phyloP scores from a whole-genome alignment of 768 basidiomycete genomes.

The Suillus brevipes region DNA sequence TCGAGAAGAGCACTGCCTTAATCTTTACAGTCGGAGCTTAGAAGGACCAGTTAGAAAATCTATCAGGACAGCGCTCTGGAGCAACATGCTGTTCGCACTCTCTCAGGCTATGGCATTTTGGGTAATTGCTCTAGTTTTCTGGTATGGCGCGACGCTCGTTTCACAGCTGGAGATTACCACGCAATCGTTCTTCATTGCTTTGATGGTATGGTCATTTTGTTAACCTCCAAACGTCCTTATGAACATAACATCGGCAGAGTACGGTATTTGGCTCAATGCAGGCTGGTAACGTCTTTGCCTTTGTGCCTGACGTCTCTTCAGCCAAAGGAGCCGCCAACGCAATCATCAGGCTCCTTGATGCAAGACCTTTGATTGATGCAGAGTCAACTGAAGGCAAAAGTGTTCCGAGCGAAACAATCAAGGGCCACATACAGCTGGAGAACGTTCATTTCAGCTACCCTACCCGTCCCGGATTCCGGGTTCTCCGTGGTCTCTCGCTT shows the following conservation, averaged over 20 bases:
- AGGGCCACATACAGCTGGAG: constrained; percentile 73
- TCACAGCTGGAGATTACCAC: constrained; percentile 53
- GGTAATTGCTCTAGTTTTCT: constrained; percentile 82
- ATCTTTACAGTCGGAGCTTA: constrained; percentile 65
- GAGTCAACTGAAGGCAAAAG: constrained; percentile 65
- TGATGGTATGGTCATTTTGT: constrained; percentile 57
- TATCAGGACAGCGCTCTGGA: constrained; percentile 62
- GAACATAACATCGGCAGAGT: constrained; percentile 40
- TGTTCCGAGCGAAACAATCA: constrained; percentile 42
- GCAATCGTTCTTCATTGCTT: constrained; percentile 75
- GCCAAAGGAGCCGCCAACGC: constrained; percentile 76
- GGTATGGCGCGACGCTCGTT: constrained; percentile 69
- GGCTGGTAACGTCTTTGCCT: constrained; percentile 80
- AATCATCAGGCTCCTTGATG: constrained; percentile 76
- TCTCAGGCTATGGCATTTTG: constrained; percentile 77
- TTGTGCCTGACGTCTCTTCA: constrained; percentile 86
- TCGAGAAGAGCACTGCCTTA: constrained; percentile 76
- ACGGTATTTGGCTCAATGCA: constrained; percentile 81
- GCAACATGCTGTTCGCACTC: constrained; percentile 65
- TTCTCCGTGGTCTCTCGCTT: constrained; percentile 77
- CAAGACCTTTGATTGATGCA: constrained; percentile 75
- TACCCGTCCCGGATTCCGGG: constrained; percentile 78
- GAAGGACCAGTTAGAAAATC: constrained; percentile 68
- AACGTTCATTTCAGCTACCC: constrained; percentile 90
- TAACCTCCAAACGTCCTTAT: neutral